phyloP scores from a whole-genome alignment of 1,284 basidiomycete species.

The Fomitiporia mediterranea region DNA sequence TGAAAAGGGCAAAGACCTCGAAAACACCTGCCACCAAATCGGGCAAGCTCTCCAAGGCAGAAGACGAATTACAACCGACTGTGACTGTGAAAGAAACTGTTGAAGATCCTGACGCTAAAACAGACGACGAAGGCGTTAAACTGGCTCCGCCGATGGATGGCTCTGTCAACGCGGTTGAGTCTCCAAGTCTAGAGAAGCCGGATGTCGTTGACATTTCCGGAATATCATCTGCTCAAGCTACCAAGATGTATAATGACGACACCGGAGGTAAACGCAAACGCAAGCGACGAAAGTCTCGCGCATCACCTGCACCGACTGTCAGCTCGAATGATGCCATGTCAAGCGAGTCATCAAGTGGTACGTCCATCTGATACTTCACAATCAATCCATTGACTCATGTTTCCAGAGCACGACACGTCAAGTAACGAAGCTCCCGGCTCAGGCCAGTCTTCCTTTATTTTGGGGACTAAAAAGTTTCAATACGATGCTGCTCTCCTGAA shows the following conservation, averaged over 20 bases:
- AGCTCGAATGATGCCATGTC: neutral
- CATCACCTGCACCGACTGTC: neutral
- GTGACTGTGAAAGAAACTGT: neutral
- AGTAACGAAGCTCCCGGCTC: neutral
- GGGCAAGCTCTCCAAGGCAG: neutral
- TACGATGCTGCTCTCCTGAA: slow-evolving; percentile 58
- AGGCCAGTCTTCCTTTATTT: slow-evolving; percentile 38
- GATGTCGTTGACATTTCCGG: neutral
- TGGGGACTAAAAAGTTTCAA: slow-evolving; percentile 62
- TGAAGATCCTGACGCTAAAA: slow-evolving; percentile 24
- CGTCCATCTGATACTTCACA: neutral
- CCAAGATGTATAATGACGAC: neutral
- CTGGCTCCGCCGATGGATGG: slow-evolving; percentile 31
- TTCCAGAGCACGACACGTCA: neutral
- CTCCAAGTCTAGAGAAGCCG: neutral
- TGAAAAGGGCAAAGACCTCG: neutral
- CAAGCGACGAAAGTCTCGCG: neutral
- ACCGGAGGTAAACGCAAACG: neutral
- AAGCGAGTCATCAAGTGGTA: neutral
- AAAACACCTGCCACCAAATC: neutral
- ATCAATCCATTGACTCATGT: neutral
- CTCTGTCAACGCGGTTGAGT: slow-evolving; percentile 5
- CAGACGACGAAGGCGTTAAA: slow-evolving; percentile 28
- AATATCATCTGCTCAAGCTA: neutral
- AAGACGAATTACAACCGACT: neutral